phyloP scores from a whole-genome alignment of 2,329 filamentous ascomycete genomes.

The Ascochyta viciae-villosae region DNA sequence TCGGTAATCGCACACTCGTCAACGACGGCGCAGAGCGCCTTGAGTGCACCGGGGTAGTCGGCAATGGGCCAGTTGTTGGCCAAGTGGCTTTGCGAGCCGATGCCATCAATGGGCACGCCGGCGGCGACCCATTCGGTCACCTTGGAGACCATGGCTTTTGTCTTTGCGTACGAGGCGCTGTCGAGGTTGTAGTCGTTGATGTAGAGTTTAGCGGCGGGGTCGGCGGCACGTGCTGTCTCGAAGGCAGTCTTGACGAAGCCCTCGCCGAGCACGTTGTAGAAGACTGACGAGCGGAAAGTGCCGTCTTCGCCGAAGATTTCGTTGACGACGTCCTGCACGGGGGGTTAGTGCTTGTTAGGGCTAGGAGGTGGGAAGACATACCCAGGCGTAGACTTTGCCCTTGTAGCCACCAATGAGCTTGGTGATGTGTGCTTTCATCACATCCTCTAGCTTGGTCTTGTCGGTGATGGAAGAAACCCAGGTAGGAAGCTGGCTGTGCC shows the following conservation, averaged over 20 bases:
- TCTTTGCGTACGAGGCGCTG: conserved; percentile 65
- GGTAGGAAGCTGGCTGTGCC: conserved; percentile 60
- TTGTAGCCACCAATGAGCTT: conserved; percentile 66
- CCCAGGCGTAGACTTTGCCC: conserved; percentile 67
- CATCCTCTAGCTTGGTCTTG: conserved; percentile 59
- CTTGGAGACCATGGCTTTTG: conserved; percentile 60
- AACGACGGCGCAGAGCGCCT: conserved; percentile 59
- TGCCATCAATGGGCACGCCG: conserved; percentile 71
- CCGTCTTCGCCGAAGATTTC: conserved; percentile 60
- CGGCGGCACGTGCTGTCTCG: conserved; percentile 69
- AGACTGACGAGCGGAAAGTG: conserved; percentile 65
- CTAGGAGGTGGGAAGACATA: conserved; percentile 3
- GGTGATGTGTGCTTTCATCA: conserved; percentile 67
- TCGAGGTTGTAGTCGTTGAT: conserved; percentile 76
- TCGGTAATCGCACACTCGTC: conserved; percentile 71
- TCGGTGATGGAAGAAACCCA: conserved; percentile 67
- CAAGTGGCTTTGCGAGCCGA: conserved; percentile 67
- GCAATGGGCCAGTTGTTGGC: conserved; percentile 52
- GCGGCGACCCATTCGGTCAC: conserved; percentile 69
- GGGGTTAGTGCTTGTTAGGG: background rate
- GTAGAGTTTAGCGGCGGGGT: conserved; percentile 73
- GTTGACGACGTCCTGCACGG: conserved; percentile 24
- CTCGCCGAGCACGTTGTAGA: conserved; percentile 72
- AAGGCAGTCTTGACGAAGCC: conserved; percentile 75
- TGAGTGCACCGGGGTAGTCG: conserved; percentile 58